A percentile compares a stretch with the other conserved stretches of the same genome.
Evolutionary conservation across 768 basidiomycete genomes (phyloP).

Genomic region (Crassisporium funariophilum): DNA sequence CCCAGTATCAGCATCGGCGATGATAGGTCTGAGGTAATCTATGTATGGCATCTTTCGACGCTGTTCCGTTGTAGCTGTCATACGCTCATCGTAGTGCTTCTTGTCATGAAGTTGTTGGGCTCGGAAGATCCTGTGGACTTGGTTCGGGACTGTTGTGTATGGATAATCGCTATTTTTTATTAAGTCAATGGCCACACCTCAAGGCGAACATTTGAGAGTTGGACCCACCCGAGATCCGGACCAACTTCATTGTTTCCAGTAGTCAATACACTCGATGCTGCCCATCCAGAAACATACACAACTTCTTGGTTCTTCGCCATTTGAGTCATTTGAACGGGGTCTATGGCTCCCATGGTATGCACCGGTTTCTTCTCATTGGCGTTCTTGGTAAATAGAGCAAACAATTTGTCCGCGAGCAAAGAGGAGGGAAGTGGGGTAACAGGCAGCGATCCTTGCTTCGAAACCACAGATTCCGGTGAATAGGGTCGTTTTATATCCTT

Average conservation of each 20-base stretch:
- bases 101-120: constrained; percentile 92
- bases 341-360: constrained; percentile 92
- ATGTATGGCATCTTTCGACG: constrained; percentile 74
- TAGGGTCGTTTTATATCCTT: constrained; percentile 76
- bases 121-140: constrained; percentile 88
- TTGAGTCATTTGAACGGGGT: constrained; percentile 94
- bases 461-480: constrained; percentile 74
- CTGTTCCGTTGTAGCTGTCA: constrained; percentile 62
- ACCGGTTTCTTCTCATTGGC: constrained; percentile 68
- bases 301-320: constrained; percentile 87
- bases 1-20: constrained; percentile 96
- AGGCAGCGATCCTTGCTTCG: constrained; percentile 88
- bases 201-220: constrained; percentile 8
- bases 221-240: constrained; percentile 83
- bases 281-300: constrained; percentile 94
- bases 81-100: constrained; percentile 89
- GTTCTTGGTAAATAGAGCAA: constrained; percentile 61
- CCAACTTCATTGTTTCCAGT: constrained; percentile 92
- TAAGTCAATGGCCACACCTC: not conserved
- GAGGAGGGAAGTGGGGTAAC: constrained; percentile 75
- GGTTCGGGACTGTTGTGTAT: constrained; percentile 95
- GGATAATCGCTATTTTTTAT: constrained; percentile 74
- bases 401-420: constrained; percentile 87
- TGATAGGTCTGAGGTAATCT: constrained; percentile 90
- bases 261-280: constrained; percentile 80